phyloP scores from a whole-genome alignment of 1,139 yeast species.

The Taphrina sp. region DNA sequence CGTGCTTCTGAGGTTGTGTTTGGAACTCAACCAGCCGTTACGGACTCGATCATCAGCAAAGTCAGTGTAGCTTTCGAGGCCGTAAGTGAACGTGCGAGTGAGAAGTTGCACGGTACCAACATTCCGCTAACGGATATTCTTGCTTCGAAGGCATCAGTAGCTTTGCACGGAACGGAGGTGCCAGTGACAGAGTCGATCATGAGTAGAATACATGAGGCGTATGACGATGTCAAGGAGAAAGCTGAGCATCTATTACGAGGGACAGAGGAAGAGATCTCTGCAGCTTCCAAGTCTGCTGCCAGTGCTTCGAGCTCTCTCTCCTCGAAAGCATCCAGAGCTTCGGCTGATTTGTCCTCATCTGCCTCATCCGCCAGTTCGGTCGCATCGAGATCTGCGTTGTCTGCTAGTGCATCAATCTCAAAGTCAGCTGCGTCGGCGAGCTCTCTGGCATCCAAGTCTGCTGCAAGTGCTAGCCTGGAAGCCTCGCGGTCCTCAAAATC shows the following conservation, averaged over 20 bases:
- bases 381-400: slow-evolving; percentile 1
- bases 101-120: slow-evolving; percentile 25
- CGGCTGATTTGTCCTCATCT: slow-evolving; percentile 1
- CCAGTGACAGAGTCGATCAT: slow-evolving; percentile 12
- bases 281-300: slow-evolving; percentile 22
- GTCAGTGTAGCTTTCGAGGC: slow-evolving; percentile 12
- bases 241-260: slow-evolving; percentile 14
- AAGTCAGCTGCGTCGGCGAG: slow-evolving; percentile 13
- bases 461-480: slow-evolving; percentile 7
- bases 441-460: slow-evolving; percentile 9
- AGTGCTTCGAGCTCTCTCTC: slow-evolving; percentile 29
- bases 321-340: slow-evolving; percentile 6
- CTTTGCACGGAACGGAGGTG: slow-evolving; percentile 19
- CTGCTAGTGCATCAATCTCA: slow-evolving; percentile 14
- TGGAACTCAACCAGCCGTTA: slow-evolving; percentile 15
- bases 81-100: slow-evolving; percentile 5
- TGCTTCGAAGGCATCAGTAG: slow-evolving; percentile 22
- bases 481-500: slow-evolving; percentile 1
- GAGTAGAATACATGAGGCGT: slow-evolving; percentile 1
- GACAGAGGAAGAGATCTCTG: slow-evolving; percentile 8
- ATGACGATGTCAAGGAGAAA: slow-evolving; percentile 8
- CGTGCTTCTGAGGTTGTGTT: slow-evolving; percentile 19
- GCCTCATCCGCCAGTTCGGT: slow-evolving; percentile 9
- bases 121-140: slow-evolving; percentile 20
- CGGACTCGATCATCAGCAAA: slow-evolving; percentile 2